phyloP scores from a whole-genome alignment of 129 eudicot genomes.

The Chrysanthemum lavandulifolium region DNA sequence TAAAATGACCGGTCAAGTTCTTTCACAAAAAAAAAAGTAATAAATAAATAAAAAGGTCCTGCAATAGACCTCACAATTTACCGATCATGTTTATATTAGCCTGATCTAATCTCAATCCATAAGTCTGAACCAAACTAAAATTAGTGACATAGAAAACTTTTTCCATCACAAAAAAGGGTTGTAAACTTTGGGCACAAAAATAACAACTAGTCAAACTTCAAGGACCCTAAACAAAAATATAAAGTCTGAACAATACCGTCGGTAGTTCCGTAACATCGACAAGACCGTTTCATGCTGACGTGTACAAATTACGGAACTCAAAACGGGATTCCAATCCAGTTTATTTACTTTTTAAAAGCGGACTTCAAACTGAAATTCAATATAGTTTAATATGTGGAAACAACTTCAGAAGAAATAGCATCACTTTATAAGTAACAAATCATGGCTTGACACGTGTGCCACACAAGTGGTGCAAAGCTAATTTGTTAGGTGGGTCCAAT shows the following conservation, averaged over 20 bases:
- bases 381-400: constrained; percentile 1
- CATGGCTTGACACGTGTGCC: constrained; percentile 1
- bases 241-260: constrained; percentile 13
- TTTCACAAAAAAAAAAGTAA: too few species aligned
- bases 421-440: constrained; percentile 12
- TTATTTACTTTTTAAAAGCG: constrained; percentile 7
- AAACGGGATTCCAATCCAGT: constrained; percentile 18
- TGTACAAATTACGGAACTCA: constrained; percentile 18
- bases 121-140: too few species aligned
- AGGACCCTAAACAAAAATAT: constrained; percentile 13
- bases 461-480: not conserved
- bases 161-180: too few species aligned
- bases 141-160: too few species aligned
- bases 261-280: constrained; percentile 31
- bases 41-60: too few species aligned
- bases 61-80: too few species aligned
- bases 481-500: not conserved
- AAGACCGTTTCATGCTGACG: constrained; percentile 19
- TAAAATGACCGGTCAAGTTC: too few species aligned
- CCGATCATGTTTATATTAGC: too few species aligned
- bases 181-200: not conserved
- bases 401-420: constrained; percentile 9
- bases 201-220: not conserved
- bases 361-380: constrained; percentile 22
- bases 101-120: too few species aligned